These are phyloP conservation scores for Diospyros lotus DNA, from an alignment of 148 eudicot genomes.

Conservation along the genomic window DNA sequence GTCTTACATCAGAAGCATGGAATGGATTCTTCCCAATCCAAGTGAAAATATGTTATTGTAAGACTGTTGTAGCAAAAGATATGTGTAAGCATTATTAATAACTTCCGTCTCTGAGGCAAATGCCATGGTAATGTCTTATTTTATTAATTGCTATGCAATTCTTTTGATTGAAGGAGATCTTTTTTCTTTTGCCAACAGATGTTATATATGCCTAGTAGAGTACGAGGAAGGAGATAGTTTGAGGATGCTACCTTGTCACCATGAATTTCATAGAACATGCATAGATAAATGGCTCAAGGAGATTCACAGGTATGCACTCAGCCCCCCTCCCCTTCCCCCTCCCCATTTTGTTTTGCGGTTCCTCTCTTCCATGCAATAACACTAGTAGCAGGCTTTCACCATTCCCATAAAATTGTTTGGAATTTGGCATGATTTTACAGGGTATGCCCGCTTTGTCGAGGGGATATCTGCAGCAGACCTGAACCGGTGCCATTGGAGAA, in stretches of 20 bases:
- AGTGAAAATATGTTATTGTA: too few species aligned
- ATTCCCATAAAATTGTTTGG: background rate
- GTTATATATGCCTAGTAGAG: slow-evolving; percentile 96
- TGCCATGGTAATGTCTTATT: background rate
- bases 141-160: slow-evolving; percentile 6
- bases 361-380: background rate
- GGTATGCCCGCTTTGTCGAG: slow-evolving; percentile 87
- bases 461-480: slow-evolving; percentile 56
- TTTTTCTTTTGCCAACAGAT: slow-evolving; percentile 36
- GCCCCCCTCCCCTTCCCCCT: background rate
- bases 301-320: slow-evolving; percentile 63
- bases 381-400: background rate
- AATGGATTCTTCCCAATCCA: too few species aligned
- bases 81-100: too few species aligned
- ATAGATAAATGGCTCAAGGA: slow-evolving; percentile 99
- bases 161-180: slow-evolving; percentile 9
- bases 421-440: slow-evolving; percentile 14
- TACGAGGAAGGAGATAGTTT: slow-evolving; percentile 85
- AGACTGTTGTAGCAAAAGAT: too few species aligned
- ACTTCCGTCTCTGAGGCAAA: background rate
- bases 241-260: slow-evolving; percentile 84
- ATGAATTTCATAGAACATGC: slow-evolving; percentile 81
- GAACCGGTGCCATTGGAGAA: slow-evolving; percentile 30
- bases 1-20: too few species aligned
- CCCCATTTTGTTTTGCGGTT: background rate